Evolutionary conservation across 163 green algal genomes (phyloP).

Genomic region (Chlamydomonas reinhardtii): DNA sequence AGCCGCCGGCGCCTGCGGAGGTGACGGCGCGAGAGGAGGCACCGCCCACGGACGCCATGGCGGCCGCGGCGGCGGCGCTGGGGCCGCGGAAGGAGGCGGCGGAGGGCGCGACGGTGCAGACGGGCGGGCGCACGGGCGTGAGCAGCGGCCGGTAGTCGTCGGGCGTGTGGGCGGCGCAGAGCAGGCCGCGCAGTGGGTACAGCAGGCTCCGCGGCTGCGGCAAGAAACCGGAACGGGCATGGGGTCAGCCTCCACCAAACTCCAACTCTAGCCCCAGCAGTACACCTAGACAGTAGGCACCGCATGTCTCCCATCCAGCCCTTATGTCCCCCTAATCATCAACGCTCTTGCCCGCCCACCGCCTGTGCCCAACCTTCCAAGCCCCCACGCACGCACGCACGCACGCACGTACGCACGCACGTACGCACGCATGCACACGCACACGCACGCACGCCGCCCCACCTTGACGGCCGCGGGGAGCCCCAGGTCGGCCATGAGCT

Average conservation of each 20-base stretch:
- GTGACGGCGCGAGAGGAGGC: neutral
- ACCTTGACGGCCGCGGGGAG: neutral
- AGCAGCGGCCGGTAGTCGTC: slow-evolving; percentile 26
- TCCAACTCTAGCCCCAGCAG: too few species aligned
- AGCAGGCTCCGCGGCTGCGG: neutral
- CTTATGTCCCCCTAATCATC: too few species aligned
- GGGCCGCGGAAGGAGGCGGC: neutral
- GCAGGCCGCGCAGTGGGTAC: neutral
- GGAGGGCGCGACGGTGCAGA: too few species aligned
- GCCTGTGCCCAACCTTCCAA: neutral
- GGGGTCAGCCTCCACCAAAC: too few species aligned
- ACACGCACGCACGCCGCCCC: too few species aligned
- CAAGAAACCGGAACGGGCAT: neutral
- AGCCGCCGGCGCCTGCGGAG: neutral
- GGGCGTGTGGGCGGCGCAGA: slow-evolving; percentile 2
- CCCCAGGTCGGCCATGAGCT: slow-evolving; percentile 36
- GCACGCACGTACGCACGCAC: neutral
- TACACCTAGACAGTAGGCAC: too few species aligned
- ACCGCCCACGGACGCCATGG: neutral
- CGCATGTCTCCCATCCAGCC: too few species aligned
- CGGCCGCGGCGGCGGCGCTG: too few species aligned
- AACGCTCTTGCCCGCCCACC: neutral
- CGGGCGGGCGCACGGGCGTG: neutral
- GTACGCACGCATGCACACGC: neutral
- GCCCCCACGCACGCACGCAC: too few species aligned